Evolutionary conservation across 2,329 filamentous ascomycete genomes (phyloP).

Genomic region (Sclerotinia spermophila): DNA sequence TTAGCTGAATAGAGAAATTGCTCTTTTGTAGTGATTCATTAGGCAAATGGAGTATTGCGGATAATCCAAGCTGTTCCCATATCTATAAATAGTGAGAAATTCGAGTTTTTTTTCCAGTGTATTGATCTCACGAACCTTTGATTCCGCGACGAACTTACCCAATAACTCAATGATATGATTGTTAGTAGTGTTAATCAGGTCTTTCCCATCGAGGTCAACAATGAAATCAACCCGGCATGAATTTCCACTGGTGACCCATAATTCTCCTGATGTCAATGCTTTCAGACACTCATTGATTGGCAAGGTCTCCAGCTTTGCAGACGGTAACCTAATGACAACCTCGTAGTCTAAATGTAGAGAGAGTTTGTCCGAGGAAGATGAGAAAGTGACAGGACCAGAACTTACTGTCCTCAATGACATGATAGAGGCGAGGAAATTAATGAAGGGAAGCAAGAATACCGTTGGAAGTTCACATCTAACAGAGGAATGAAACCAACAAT

Average conservation of each 20-base stretch:
- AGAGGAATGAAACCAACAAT: neutral
- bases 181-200: neutral
- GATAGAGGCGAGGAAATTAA: neutral
- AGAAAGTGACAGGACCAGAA: conserved; percentile 24
- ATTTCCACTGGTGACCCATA: conserved; percentile 30
- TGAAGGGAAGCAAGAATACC: neutral
- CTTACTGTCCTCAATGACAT: conserved; percentile 26
- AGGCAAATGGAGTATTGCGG: conserved; percentile 19
- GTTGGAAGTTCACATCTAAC: neutral
- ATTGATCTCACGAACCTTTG: conserved; percentile 23
- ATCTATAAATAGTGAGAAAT: conserved; percentile 26
- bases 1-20: conserved; percentile 26
- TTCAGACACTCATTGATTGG: conserved; percentile 12
- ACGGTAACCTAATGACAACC: conserved; percentile 19
- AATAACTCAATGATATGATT: conserved; percentile 22
- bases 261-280: conserved; percentile 27
- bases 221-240: conserved; percentile 26
- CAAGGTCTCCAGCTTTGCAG: neutral
- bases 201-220: conserved; percentile 24
- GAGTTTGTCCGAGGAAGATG: conserved; percentile 18
- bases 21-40: neutral
- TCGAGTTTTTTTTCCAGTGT: neutral
- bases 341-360: conserved; percentile 22
- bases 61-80: conserved; percentile 31
- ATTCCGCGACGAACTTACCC: conserved; percentile 24